phyloP scores from a whole-genome alignment of 2,329 filamentous ascomycete genomes.

The Colletotrichum sojae region DNA sequence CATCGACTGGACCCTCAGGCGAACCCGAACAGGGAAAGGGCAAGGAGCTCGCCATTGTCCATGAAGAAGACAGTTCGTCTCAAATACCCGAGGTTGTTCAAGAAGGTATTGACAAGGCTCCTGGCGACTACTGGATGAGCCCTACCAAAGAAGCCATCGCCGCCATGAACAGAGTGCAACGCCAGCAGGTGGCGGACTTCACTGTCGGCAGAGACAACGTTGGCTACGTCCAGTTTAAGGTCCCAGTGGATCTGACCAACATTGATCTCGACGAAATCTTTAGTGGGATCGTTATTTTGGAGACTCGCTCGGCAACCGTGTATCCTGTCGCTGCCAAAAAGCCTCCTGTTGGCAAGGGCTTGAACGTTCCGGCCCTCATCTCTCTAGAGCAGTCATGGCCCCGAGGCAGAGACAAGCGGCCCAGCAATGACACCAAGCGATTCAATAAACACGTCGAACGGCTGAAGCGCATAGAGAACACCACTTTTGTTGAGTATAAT shows the following conservation, averaged over 20 bases:
- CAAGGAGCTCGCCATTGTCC: constrained; percentile 84
- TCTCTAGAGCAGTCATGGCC: constrained; percentile 95
- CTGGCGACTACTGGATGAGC: constrained; percentile 89
- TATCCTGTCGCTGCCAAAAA: constrained; percentile 85
- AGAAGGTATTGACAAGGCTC: constrained; percentile 60
- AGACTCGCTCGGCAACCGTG: constrained; percentile 86
- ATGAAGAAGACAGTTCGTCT: constrained; percentile 72
- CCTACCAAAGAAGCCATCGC: constrained; percentile 82
- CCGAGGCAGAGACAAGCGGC: constrained; percentile 73
- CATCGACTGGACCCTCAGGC: constrained; percentile 54
- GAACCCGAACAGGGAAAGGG: constrained; percentile 82
- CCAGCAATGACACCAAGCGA: constrained; percentile 69
- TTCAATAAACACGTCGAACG: constrained; percentile 87
- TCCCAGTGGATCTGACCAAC: constrained; percentile 84
- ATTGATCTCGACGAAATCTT: constrained; percentile 86
- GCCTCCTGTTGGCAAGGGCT: constrained; percentile 85
- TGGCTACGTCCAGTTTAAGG: constrained; percentile 85
- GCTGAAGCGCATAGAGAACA: constrained; percentile 83
- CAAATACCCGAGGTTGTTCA: constrained; percentile 46
- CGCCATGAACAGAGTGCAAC: constrained; percentile 84
- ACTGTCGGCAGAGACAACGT: constrained; percentile 86
- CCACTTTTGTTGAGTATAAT: constrained; percentile 86
- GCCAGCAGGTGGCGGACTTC: constrained; percentile 81
- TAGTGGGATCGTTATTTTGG: constrained; percentile 81
- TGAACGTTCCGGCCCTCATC: constrained; percentile 93